phyloP scores from a whole-genome alignment of 306 rosid genomes.

The Sindora glabra region DNA sequence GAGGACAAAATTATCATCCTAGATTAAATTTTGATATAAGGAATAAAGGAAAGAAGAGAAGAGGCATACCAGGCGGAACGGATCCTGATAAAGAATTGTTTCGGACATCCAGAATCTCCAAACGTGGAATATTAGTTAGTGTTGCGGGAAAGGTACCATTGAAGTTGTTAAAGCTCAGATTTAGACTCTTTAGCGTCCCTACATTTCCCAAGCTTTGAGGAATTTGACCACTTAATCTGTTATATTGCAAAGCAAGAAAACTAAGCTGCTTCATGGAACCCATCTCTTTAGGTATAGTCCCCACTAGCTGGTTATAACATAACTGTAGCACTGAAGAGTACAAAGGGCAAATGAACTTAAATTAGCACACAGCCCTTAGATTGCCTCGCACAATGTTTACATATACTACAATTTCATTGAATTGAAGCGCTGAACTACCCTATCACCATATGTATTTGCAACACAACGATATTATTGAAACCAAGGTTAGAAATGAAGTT shows the following conservation, averaged over 20 bases:
- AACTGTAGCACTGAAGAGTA: slow-evolving; percentile 58
- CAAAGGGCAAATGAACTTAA: background rate
- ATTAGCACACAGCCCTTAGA: slow-evolving; percentile 17
- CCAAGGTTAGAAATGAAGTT: no score
- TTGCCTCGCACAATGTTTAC: no score
- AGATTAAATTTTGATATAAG: background rate
- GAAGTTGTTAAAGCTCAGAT: slow-evolving; percentile 76
- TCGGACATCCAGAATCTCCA: slow-evolving; percentile 52
- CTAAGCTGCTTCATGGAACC: slow-evolving; percentile 59
- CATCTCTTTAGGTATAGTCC: slow-evolving; percentile 53
- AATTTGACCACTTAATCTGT: slow-evolving; percentile 55
- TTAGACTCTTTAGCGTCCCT: slow-evolving; percentile 44
- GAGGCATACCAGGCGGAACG: slow-evolving; percentile 59
- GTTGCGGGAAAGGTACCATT: slow-evolving; percentile 51
- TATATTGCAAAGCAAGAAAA: slow-evolving; percentile 66
- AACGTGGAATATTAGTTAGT: slow-evolving; percentile 28
- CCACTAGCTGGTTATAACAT: slow-evolving; percentile 69
- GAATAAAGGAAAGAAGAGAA: background rate
- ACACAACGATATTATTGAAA: no score
- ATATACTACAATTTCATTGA: no score
- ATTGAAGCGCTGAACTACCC: no score
- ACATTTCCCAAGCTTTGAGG: slow-evolving; percentile 61
- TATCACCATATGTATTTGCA: no score
- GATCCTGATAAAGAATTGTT: slow-evolving; percentile 72
- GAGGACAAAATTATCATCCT: background rate